These are phyloP conservation scores for Herpetospermum pedunculosum DNA, from an alignment of 306 rosid species.

Conservation along the genomic window DNA sequence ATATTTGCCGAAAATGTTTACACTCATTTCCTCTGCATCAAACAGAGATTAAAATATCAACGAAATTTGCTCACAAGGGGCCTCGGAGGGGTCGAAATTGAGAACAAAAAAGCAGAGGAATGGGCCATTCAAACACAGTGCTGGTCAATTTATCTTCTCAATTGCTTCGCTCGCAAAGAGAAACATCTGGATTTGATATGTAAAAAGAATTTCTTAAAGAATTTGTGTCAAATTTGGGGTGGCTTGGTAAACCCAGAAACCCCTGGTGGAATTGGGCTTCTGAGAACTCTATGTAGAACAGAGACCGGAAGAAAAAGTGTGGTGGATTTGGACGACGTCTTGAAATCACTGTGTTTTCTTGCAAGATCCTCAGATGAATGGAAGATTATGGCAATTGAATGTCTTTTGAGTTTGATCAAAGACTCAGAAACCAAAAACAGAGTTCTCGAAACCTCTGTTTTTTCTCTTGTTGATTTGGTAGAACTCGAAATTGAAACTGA, in stretches of 20 bases:
- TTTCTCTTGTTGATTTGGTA: constrained; percentile 40
- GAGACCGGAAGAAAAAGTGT: constrained; percentile 36
- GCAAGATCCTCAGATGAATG: constrained; percentile 55
- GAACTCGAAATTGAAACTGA: constrained; percentile 28
- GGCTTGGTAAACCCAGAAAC: constrained; percentile 30
- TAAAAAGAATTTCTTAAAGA: constrained; percentile 23
- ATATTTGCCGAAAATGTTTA: constrained; percentile 33
- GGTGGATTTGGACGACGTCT: constrained; percentile 22
- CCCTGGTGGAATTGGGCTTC: constrained; percentile 48
- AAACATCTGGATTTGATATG: constrained; percentile 40
- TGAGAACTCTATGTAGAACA: constrained; percentile 37
- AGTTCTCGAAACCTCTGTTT: constrained; percentile 25
- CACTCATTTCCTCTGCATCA: constrained; percentile 24
- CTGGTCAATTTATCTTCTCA: constrained; percentile 49
- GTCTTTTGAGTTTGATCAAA: constrained; percentile 40
- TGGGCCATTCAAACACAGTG: constrained; percentile 59
- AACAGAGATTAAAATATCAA: constrained; percentile 42
- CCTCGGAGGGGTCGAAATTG: constrained; percentile 40
- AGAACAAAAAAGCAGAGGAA: constrained; percentile 54
- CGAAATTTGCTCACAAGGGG: constrained; percentile 50
- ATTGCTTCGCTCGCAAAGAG: constrained; percentile 41
- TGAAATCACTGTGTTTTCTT: constrained; percentile 27
- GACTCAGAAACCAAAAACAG: constrained; percentile 41
- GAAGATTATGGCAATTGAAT: constrained; percentile 38
- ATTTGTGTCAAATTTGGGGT: constrained; percentile 48